Base-by-base conservation (phyloP, 1,139 yeast species). In the Yamadazyma buinensis region DNA sequence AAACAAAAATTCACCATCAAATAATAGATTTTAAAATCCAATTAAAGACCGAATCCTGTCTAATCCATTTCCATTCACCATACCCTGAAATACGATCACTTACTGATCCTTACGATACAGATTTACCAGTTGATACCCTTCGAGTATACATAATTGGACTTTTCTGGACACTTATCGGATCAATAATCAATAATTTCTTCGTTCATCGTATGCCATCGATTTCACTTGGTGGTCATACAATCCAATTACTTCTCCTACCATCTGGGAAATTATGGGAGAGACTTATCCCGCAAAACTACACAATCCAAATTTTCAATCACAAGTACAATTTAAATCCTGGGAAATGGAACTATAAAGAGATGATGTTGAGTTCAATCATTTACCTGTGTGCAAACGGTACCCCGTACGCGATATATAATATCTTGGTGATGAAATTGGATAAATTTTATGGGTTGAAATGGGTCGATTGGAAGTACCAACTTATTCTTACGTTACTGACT, bases 291-390 rank as follows among this genome's bases (percentile, higher is more conserved):
- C 6, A 14, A 7, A 44, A 64, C 27, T 54, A 48, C 33, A 49
- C 40, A 3, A 32, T 67, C 2, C 39, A 29, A 0, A 4, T 56
- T 9, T 48, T 56, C 2, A 61, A 64, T 0, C 33, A 39, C 12
- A 21, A 34, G 1, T 35, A 63, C 23, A 57, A 64, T 29, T 41
- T 69, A 23, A 69, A 69, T 39, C 72, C 72, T 3, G 74, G 75
- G 0, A 64, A 64, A 6, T 83, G 86, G 84, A 63, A 71, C 24
- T 67, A 61, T 46, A 83, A 83, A 53, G 92, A 83, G 51, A 86
- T 82, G 61, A 75, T 78, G 79, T 35, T 69, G 56, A 51, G 64
- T 18, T 60, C 74, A 2, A 68, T 69, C 27, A 68, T 69, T 17
- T 69, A 67, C 40, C 64, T 62, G 52, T 67, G 74, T 40, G 67